phyloP scores from a whole-genome alignment of 176 grass and related monocot genomes.

The Chloris gayana region DNA sequence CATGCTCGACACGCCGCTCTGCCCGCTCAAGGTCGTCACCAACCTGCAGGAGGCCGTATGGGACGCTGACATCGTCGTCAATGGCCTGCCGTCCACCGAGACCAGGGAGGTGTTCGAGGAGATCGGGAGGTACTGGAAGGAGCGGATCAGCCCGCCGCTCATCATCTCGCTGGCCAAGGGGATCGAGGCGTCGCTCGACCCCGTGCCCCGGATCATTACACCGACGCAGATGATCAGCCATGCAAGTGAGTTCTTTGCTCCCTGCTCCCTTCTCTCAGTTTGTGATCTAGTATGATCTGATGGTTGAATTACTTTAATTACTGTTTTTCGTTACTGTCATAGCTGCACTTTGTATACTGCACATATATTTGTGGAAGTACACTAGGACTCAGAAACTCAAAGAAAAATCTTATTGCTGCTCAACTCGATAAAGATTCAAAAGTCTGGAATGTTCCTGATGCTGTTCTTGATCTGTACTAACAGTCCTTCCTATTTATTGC shows the following conservation, averaged over 20 bases:
- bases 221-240: slow-evolving; percentile 92
- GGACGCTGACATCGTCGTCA: slow-evolving; percentile 93
- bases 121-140: slow-evolving; percentile 84
- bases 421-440: neutral
- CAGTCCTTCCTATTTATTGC: neutral
- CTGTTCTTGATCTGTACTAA: slow-evolving; percentile 20
- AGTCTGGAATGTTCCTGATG: slow-evolving; percentile 11
- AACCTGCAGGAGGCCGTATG: slow-evolving; percentile 97
- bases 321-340: slow-evolving; percentile 19
- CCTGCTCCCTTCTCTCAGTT: neutral
- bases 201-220: slow-evolving; percentile 82
- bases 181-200: slow-evolving; percentile 84
- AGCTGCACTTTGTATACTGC: no score
- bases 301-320: neutral
- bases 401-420: neutral
- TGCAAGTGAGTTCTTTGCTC: slow-evolving; percentile 64
- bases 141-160: slow-evolving; percentile 64
- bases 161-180: slow-evolving; percentile 94
- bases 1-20: slow-evolving; percentile 96
- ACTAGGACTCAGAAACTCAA: neutral
- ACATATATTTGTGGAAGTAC: neutral
- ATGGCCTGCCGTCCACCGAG: slow-evolving; percentile 86
- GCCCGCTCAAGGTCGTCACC: slow-evolving; percentile 94
- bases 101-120: slow-evolving; percentile 88
- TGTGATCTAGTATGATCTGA: neutral